phyloP scores from a whole-genome alignment of 805 yeast species.

The Lipomyces orientalis region DNA sequence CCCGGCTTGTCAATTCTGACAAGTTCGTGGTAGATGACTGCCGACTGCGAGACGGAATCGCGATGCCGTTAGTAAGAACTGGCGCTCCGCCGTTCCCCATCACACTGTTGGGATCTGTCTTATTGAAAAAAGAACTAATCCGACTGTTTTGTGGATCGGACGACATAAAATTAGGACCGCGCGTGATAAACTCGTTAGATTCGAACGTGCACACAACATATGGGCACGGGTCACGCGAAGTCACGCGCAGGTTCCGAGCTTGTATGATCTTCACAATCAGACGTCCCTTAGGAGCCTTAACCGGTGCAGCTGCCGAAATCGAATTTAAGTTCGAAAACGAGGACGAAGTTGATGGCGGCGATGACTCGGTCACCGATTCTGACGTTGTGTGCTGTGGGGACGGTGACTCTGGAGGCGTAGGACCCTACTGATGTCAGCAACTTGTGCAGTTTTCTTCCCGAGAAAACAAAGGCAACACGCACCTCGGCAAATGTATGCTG shows the following conservation, averaged over 20 bases:
- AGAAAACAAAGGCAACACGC: not conserved
- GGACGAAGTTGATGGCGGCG: slow-evolving; percentile 26
- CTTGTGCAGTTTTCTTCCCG: not conserved
- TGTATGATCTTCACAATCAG: slow-evolving; percentile 79
- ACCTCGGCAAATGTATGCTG: slow-evolving; percentile 22
- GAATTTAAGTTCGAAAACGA: slow-evolving; percentile 14
- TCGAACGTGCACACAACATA: slow-evolving; percentile 90
- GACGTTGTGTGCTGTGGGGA: slow-evolving; percentile 7
- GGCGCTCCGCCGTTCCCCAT: slow-evolving; percentile 20
- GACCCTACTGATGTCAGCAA: not conserved
- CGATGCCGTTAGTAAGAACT: slow-evolving; percentile 40
- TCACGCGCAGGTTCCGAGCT: slow-evolving; percentile 70
- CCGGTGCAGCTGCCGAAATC: slow-evolving; percentile 18
- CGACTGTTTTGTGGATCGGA: slow-evolving; percentile 26
- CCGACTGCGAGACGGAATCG: slow-evolving; percentile 47
- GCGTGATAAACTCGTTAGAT: slow-evolving; percentile 86
- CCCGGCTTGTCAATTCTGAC: slow-evolving; percentile 22
- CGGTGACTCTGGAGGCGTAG: slow-evolving; percentile 17
- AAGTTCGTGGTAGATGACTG: slow-evolving; percentile 33
- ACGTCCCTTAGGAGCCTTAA: slow-evolving; percentile 73
- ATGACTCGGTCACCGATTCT: slow-evolving; percentile 5
- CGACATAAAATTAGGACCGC: slow-evolving; percentile 60
- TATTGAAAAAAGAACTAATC: slow-evolving; percentile 28
- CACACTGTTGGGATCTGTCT: slow-evolving; percentile 14
- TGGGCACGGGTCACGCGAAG: slow-evolving; percentile 64